Base-by-base conservation (phyloP, 768 basidiomycete genomes). In the Lanmaoa rubissima region DNA sequence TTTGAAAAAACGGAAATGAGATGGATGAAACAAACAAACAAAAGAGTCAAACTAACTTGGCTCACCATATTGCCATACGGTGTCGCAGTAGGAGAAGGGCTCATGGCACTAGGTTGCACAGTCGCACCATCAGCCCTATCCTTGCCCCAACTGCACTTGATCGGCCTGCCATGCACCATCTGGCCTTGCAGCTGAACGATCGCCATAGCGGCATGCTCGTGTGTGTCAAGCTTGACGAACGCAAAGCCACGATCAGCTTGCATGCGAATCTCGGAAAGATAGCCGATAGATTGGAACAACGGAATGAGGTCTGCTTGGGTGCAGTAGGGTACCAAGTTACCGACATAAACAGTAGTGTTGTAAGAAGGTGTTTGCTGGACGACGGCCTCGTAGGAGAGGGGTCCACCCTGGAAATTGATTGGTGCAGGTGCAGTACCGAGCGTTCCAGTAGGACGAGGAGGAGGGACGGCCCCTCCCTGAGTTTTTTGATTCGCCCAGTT, bases 401-500 rank as follows among this genome's bases (percentile, higher is more conserved):
- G 91, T 51, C 90, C 90, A 59, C 88, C 90, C 73, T 87, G 85
- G 78, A 93, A 94, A 74, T 92, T 94, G 75, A 93, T 90, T 42
- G 93, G 91, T 50, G 92, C 90, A 48, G 94, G 92, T 31, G 91
- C 89, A 56, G 81, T 79, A 52, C 86, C 79, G 55, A 69, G 80
- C n/a, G 65, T 73, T 54, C 74, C 78, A 48, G 82, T 71, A 34
- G 71, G 65, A 54, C 83, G 79, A 34, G 72, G 66, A 58, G 66
- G 71, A 57, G 74, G 68, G 11, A 61, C 60, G 0, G 17, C 51
- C 54, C 86, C 67, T 46, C 67, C 92, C 74, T 96, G 94, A 17
- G 95, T 98, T 79, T 98, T 98, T 77, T 98, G 96, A 78, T 98
- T 98, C 52, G 97, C 97, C 96, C 96, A 99, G 78, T 99, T 99